phyloP scores from a whole-genome alignment of 441 rosid species.

The California macrophylla region DNA sequence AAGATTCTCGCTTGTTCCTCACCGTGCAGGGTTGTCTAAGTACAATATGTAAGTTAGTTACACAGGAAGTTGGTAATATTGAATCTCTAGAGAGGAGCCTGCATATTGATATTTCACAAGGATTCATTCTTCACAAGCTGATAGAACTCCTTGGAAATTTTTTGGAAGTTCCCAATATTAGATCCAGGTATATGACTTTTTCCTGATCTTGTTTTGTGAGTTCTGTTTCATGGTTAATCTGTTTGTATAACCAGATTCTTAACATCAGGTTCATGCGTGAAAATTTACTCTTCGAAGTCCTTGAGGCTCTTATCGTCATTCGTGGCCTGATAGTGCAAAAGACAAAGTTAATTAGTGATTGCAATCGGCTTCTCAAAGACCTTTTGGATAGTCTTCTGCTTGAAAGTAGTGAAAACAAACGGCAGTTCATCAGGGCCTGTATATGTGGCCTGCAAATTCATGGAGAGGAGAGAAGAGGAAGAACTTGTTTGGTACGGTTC shows the following conservation, averaged over 20 bases:
- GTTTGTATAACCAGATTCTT: conserved; percentile 22
- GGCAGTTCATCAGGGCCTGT: conserved; percentile 94
- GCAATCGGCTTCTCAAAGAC: conserved; percentile 88
- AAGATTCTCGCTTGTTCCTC: conserved; percentile 95
- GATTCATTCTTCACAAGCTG: conserved; percentile 97
- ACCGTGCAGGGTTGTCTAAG: conserved; percentile 88
- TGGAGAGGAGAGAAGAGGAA: conserved; percentile 79
- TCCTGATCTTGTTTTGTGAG: background rate
- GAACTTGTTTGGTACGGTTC: conserved; percentile 76
- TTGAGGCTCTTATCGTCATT: conserved; percentile 95
- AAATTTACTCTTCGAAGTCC: conserved; percentile 83
- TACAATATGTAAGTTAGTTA: conserved; percentile 74
- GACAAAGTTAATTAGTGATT: conserved; percentile 96
- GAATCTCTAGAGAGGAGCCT: conserved; percentile 94
- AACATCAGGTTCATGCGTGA: conserved; percentile 82
- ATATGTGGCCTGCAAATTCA: conserved; percentile 90
- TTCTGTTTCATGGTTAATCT: conserved; percentile 16
- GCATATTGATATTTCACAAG: conserved; percentile 97
- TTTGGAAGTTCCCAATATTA: conserved; percentile 85
- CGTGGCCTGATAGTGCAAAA: conserved; percentile 97
- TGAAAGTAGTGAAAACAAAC: conserved; percentile 95
- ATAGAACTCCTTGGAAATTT: conserved; percentile 95
- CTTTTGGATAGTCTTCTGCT: conserved; percentile 94
- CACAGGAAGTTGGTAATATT: conserved; percentile 87
- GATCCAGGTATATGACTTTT: conserved; percentile 64